Evolutionary conservation across 2,329 filamentous ascomycete genomes (phyloP).

Genomic region (Alternaria viburni): DNA sequence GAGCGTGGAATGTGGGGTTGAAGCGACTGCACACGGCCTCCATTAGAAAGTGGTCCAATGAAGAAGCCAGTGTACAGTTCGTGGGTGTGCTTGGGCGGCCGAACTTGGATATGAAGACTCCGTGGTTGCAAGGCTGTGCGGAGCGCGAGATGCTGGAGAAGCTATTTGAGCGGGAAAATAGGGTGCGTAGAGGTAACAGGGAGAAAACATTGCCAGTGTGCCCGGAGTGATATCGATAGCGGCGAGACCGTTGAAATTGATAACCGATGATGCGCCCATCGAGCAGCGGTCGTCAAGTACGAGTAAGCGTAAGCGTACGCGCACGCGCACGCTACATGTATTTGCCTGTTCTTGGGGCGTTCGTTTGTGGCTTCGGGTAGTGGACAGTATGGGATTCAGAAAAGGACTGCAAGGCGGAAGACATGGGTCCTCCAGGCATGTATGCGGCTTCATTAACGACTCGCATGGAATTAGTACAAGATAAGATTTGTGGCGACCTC

Average conservation of each 20-base stretch:
- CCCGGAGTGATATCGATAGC: background rate
- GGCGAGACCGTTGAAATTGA: background rate
- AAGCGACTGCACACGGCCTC: conserved; percentile 2
- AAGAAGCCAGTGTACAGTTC: background rate
- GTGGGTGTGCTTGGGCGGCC: background rate
- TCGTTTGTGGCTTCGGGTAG: background rate
- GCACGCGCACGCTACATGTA: background rate
- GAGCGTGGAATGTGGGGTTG: conserved; percentile 1
- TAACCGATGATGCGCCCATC: too few species aligned
- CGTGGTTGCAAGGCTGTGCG: background rate
- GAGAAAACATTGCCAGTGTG: background rate
- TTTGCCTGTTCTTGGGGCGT: background rate
- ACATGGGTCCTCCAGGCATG: background rate
- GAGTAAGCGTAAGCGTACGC: background rate
- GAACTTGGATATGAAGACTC: background rate
- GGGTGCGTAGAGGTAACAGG: background rate
- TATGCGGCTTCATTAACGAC: background rate
- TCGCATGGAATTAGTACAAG: background rate
- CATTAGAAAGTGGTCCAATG: background rate
- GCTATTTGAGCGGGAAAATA: background rate
- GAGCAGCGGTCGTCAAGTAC: background rate
- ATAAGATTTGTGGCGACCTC: background rate
- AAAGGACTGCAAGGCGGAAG: background rate
- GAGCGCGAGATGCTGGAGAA: background rate
- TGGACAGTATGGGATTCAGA: background rate